Evolutionary conservation across 2,329 filamentous ascomycete species (phyloP).

Genomic region (Hortaea werneckii): DNA sequence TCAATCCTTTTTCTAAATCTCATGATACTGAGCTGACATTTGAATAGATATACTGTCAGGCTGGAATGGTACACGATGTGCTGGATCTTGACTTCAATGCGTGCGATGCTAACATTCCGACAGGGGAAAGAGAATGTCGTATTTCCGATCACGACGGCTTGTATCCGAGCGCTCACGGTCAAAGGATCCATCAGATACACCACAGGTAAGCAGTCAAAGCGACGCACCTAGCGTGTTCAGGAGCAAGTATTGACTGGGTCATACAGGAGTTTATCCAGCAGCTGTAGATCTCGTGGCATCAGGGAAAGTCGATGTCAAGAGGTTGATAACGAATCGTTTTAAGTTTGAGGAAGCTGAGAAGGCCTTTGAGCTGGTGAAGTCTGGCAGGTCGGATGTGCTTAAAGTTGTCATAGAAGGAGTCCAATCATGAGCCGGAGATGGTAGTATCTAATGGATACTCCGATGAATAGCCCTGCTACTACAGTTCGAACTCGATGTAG

Average conservation of each 20-base stretch:
- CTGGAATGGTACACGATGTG: no score
- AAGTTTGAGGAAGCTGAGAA: constrained; percentile 38
- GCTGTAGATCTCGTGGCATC: constrained; percentile 42
- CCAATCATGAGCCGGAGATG: constrained; percentile 6
- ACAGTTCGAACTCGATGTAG: no score
- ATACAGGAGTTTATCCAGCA: constrained; percentile 36
- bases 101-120: no score
- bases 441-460: no score
- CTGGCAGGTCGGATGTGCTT: constrained; percentile 28
- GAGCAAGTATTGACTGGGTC: not conserved
- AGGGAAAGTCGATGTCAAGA: constrained; percentile 37
- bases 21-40: no score
- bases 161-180: constrained; percentile 39
- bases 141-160: constrained; percentile 43
- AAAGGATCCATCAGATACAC: constrained; percentile 45
- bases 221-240: not conserved
- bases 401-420: constrained; percentile 38
- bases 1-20: no score
- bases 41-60: no score
- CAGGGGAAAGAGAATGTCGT: constrained; percentile 36
- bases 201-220: constrained; percentile 7
- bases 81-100: no score
- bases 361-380: constrained; percentile 38
- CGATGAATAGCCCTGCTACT: no score
- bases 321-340: constrained; percentile 31